Conservation (phyloP, 805 yeast species). For the Schwanniomyces yamadae region DNA sequence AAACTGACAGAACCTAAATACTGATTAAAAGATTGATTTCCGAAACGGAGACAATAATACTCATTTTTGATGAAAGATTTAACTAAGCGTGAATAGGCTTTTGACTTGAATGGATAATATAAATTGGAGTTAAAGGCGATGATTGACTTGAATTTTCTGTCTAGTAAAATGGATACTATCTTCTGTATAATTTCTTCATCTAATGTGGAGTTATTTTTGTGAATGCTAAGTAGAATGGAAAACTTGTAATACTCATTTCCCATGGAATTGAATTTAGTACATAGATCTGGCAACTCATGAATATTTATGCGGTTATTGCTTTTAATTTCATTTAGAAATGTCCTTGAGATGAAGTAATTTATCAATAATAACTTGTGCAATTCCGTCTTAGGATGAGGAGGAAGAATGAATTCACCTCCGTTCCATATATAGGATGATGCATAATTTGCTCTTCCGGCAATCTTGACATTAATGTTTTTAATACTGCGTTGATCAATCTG, state of each 20-base stretch:
- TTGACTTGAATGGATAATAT: slow-evolving; percentile 11
- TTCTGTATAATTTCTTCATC: slow-evolving; percentile 4
- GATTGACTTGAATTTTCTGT: slow-evolving; percentile 15
- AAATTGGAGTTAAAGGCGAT: slow-evolving; percentile 9
- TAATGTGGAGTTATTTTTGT: not conserved
- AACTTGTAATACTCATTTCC: slow-evolving; percentile 16
- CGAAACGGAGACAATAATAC: slow-evolving; percentile 10
- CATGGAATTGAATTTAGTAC: slow-evolving; percentile 15
- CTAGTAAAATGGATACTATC: slow-evolving; percentile 6
- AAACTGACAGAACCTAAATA: slow-evolving; percentile 16
- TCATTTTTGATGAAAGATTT: slow-evolving; percentile 8
- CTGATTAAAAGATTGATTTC: slow-evolving; percentile 19
- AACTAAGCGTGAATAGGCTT: slow-evolving; percentile 6
- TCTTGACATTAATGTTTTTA: not conserved
- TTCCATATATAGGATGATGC: slow-evolving; percentile 1
- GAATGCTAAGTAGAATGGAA: slow-evolving; percentile 6
- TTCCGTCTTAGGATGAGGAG: not conserved
- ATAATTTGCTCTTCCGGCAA: not conserved
- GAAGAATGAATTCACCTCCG: not conserved
- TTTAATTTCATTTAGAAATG: slow-evolving; percentile 7
- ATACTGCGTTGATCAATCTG: too few relatives aligned
- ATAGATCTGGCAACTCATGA: slow-evolving; percentile 11
- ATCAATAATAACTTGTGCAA: slow-evolving; percentile 9
- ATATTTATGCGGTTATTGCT: slow-evolving; percentile 1
- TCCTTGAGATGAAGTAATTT: slow-evolving; percentile 14